Conservation (phyloP, 2,329 filamentous ascomycete genomes). For the Colletotrichum sp. region DNA sequence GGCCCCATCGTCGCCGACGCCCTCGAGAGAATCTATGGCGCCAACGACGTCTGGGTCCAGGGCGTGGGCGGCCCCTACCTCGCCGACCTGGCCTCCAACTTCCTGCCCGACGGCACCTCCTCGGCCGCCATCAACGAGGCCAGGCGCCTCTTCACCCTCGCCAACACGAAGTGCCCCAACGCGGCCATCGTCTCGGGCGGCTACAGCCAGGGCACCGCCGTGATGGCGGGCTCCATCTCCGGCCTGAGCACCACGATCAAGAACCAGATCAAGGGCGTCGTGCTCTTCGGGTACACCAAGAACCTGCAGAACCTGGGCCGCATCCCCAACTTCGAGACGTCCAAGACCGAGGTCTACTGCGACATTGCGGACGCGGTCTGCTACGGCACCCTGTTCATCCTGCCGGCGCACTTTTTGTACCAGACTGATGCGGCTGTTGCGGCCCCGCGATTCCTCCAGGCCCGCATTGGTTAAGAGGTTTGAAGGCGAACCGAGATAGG, state of each 20-base stretch:
- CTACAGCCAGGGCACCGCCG: constrained; percentile 46
- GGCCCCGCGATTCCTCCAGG: constrained; percentile 28
- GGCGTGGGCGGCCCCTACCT: constrained; percentile 46
- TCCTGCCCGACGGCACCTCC: constrained; percentile 40
- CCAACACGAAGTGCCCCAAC: constrained; percentile 46
- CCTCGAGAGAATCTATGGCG: constrained; percentile 31
- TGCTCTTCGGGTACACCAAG: constrained; percentile 47
- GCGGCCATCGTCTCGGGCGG: constrained; percentile 46
- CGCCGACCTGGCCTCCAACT: constrained; percentile 39
- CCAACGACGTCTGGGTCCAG: constrained; percentile 41
- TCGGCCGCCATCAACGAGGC: constrained; percentile 43
- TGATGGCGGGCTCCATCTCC: constrained; percentile 43
- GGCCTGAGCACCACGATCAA: constrained; percentile 32
- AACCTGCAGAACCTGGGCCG: constrained; percentile 43
- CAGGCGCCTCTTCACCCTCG: constrained; percentile 41
- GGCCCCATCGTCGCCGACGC: constrained; percentile 33
- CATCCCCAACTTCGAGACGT: constrained; percentile 40
- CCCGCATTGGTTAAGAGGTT: constrained; percentile 19
- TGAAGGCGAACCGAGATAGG: not conserved
- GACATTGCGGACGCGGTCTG: constrained; percentile 39
- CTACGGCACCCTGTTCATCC: constrained; percentile 38
- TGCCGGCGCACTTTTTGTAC: constrained; percentile 37
- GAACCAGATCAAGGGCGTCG: constrained; percentile 39
- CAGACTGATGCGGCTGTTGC: constrained; percentile 17
- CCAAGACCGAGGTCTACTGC: constrained; percentile 43